Evolutionary conservation across 148 eudicot species (phyloP).

Genomic region (Agrostemma githago): DNA sequence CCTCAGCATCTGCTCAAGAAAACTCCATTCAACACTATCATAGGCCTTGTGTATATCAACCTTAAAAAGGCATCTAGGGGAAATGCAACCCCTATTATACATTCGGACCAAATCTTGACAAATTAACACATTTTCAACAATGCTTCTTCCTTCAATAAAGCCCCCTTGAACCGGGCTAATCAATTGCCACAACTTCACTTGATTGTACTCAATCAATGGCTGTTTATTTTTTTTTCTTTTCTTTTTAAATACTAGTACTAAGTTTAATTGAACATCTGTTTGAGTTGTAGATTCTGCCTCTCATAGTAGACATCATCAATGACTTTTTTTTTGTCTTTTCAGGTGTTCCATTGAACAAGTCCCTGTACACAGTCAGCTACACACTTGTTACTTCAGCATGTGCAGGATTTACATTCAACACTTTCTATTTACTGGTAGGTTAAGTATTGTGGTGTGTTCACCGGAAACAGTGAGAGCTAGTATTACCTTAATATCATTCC

Average conservation of each 20-base stretch:
- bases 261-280: too few relatives aligned
- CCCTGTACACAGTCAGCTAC: slow-evolving; percentile 71
- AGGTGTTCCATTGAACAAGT: slow-evolving; percentile 73
- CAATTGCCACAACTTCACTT: background rate
- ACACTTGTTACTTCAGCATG: slow-evolving; percentile 61
- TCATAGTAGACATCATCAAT: background rate
- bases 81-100: too few relatives aligned
- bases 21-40: too few relatives aligned
- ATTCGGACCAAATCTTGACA: too few relatives aligned
- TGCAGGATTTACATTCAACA: slow-evolving; percentile 70
- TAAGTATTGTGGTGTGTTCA: background rate
- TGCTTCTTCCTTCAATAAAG: too few relatives aligned
- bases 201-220: background rate
- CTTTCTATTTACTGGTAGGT: slow-evolving; percentile 63
- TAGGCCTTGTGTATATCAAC: too few relatives aligned
- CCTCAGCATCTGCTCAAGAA: too few relatives aligned
- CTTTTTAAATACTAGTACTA: too few relatives aligned
- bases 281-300: background rate
- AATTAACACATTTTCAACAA: too few relatives aligned
- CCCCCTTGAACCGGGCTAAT: too few relatives aligned
- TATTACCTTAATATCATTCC: background rate
- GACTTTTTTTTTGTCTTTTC: slow-evolving; percentile 22
- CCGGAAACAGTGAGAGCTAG: background rate
- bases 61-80: too few relatives aligned
- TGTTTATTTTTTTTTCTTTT: background rate